Evolutionary conservation across 768 basidiomycete genomes (phyloP).

Genomic region (Russula sp.): DNA sequence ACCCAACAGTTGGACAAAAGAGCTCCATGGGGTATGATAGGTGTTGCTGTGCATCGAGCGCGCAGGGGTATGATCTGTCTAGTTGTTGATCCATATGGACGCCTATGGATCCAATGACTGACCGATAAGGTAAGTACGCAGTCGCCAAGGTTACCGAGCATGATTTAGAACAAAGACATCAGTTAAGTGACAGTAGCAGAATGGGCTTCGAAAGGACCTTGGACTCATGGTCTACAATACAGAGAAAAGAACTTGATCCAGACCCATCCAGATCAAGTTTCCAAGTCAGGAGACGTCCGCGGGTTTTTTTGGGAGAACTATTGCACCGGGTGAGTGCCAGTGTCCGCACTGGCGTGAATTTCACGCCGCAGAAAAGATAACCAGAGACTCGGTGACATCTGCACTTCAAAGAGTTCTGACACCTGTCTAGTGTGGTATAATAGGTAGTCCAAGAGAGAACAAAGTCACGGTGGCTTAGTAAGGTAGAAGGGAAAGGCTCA

Average conservation of each 20-base stretch:
- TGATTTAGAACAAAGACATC: neutral
- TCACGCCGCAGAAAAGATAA: neutral
- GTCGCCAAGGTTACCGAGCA: neutral
- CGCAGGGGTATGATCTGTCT: neutral
- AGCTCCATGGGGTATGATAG: neutral
- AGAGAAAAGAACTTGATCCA: neutral
- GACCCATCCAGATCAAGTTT: too few species aligned
- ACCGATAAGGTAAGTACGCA: neutral
- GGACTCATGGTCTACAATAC: too few species aligned
- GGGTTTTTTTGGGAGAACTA: too few species aligned
- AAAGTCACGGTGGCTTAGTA: neutral
- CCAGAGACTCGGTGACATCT: neutral
- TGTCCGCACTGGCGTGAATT: neutral
- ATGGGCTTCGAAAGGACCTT: neutral
- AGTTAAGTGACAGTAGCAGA: neutral
- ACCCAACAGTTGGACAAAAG: neutral
- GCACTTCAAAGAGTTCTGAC: neutral
- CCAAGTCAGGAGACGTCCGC: too few species aligned
- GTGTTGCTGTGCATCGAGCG: neutral
- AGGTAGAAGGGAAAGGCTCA: neutral
- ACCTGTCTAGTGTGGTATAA: neutral
- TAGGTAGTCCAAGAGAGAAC: neutral
- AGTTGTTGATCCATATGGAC: constrained; percentile 5
- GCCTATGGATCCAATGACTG: neutral
- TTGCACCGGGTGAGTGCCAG: neutral